These are phyloP conservation scores for Cladosporium sp. DNA, from an alignment of 2,329 filamentous ascomycete genomes.

Conservation along the genomic window DNA sequence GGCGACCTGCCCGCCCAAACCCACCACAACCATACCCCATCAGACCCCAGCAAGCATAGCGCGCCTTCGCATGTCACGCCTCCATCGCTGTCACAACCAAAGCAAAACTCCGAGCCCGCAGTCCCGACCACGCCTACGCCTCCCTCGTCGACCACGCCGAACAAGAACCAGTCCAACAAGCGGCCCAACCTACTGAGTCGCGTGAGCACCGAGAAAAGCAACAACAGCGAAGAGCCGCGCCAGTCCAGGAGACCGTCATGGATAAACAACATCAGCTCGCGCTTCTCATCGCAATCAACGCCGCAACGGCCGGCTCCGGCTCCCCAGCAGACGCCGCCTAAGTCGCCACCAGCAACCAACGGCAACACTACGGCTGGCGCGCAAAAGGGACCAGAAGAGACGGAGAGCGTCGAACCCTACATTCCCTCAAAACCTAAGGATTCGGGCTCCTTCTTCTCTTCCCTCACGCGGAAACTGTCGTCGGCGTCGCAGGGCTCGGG, in stretches of 20 bases:
- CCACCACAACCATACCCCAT: neutral
- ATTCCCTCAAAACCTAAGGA: conserved; percentile 69
- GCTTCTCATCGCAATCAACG: conserved; percentile 59
- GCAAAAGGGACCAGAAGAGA: conserved; percentile 20
- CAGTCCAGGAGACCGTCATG: conserved; percentile 64
- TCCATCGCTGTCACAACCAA: conserved; percentile 8
- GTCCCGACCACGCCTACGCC: conserved; percentile 8
- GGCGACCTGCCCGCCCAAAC: conserved; percentile 8
- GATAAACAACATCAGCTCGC: conserved; percentile 90
- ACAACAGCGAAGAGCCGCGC: conserved; percentile 20
- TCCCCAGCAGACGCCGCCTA: conserved; percentile 10
- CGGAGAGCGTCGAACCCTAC: conserved; percentile 53
- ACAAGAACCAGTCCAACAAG: conserved; percentile 18
- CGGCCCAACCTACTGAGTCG: conserved; percentile 42
- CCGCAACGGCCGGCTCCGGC: conserved; percentile 18
- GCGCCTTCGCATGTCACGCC: conserved; percentile 9
- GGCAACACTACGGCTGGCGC: conserved; percentile 43
- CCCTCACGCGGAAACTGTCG: conserved; percentile 77
- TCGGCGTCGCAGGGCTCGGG: conserved; percentile 48
- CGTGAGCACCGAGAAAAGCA: conserved; percentile 34
- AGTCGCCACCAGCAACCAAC: conserved; percentile 35
- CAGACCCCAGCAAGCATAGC: neutral
- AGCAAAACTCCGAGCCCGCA: conserved; percentile 8
- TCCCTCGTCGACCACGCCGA: conserved; percentile 24
- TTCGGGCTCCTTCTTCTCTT: conserved; percentile 70